Conservation (phyloP, 495 filamentous ascomycete genomes). For the Podospora appendiculata region DNA sequence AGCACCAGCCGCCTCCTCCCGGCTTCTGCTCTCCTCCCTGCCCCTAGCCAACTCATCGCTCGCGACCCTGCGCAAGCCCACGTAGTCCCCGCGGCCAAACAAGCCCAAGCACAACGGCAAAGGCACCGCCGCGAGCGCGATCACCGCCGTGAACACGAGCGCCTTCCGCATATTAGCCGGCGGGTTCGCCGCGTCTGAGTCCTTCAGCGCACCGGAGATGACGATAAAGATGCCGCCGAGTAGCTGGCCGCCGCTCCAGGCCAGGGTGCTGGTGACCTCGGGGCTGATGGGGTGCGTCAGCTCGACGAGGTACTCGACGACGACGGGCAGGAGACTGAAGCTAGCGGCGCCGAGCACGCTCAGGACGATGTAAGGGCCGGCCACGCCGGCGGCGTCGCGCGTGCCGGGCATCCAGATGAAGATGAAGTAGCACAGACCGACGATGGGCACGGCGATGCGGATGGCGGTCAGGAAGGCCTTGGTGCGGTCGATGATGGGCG, state of each 20-base stretch:
- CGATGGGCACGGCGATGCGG: conserved; percentile 65
- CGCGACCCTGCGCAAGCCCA: conserved; percentile 48
- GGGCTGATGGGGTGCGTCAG: conserved; percentile 82
- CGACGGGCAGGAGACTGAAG: conserved; percentile 78
- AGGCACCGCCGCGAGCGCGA: conserved; percentile 57
- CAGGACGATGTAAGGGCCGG: conserved; percentile 62
- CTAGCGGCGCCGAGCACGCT: conserved; percentile 68
- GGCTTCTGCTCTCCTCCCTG: background rate
- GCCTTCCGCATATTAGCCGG: conserved; percentile 62
- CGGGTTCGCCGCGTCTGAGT: conserved; percentile 43
- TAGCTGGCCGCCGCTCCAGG: conserved; percentile 77
- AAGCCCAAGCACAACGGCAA: conserved; percentile 59
- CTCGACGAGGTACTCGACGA: conserved; percentile 79
- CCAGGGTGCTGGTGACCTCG: conserved; percentile 72
- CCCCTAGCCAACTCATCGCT: conserved; percentile 20
- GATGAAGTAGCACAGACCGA: conserved; percentile 62
- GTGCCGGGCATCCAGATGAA: conserved; percentile 78
- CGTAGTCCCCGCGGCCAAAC: conserved; percentile 47
- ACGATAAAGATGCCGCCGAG: conserved; percentile 79
- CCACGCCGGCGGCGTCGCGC: conserved; percentile 39
- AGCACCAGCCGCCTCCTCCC: background rate
- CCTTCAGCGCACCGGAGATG: conserved; percentile 71
- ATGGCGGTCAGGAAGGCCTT: conserved; percentile 73
- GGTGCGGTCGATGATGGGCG: conserved; percentile 75
- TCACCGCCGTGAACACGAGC: conserved; percentile 69